Evolutionary conservation across 2,329 filamentous ascomycete genomes (phyloP).

Genomic region (Aspergillus alliaceus): DNA sequence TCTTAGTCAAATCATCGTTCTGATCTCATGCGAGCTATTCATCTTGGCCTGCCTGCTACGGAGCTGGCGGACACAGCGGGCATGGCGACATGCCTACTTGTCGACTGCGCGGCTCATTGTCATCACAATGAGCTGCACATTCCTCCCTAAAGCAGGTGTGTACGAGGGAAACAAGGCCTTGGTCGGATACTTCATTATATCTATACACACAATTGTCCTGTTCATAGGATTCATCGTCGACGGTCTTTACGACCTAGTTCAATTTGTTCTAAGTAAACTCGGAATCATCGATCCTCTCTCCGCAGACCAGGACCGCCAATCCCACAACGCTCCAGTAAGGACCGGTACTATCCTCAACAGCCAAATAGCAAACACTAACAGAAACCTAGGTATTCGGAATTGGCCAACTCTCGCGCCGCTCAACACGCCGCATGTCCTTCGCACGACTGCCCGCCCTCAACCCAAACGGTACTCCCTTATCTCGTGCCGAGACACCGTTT

Average conservation of each 20-base stretch:
- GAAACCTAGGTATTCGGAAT: slow-evolving; percentile 5
- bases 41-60: background rate
- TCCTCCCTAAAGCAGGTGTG: background rate
- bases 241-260: background rate
- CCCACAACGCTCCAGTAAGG: background rate
- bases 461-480: background rate
- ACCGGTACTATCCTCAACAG: too few relatives aligned
- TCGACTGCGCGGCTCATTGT: background rate
- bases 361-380: background rate
- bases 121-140: background rate
- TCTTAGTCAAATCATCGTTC: slow-evolving; percentile 6
- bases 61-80: background rate
- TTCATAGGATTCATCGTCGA: background rate
- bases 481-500: background rate
- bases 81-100: background rate
- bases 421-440: slow-evolving; percentile 4
- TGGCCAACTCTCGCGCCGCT: slow-evolving; percentile 1
- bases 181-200: background rate
- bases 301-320: background rate
- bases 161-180: background rate
- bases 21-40: background rate
- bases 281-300: background rate
- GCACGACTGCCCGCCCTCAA: slow-evolving; percentile 1
- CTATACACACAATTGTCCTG: background rate
- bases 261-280: background rate